phyloP scores from a whole-genome alignment of 2,329 filamentous ascomycete genomes.

The Myriosclerotinia scirpicola region DNA sequence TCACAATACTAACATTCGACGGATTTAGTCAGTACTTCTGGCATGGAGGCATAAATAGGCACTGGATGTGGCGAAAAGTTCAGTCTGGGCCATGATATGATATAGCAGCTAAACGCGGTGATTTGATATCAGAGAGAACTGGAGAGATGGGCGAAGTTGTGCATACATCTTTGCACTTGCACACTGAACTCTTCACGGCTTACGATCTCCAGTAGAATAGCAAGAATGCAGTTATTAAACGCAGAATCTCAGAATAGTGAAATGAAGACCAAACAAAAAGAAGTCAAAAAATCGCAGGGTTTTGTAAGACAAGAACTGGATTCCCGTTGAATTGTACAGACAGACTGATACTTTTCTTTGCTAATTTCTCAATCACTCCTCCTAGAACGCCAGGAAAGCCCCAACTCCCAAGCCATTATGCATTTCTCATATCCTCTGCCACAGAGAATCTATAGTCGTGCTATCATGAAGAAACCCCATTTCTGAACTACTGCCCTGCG shows the following conservation, averaged over 20 bases:
- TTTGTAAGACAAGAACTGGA: background rate
- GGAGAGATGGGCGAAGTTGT: background rate
- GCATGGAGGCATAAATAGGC: background rate
- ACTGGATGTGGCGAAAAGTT: background rate
- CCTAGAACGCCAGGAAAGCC: conserved; percentile 12
- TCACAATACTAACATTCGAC: background rate
- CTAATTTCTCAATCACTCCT: background rate
- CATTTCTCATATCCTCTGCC: conserved; percentile 1
- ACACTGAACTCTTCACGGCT: background rate
- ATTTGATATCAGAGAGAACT: background rate
- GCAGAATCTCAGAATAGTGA: background rate
- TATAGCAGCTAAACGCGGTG: background rate
- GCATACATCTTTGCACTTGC: conserved; percentile 4
- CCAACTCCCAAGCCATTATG: conserved; percentile 13
- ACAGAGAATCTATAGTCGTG: background rate
- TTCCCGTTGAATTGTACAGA: background rate
- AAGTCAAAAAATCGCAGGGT: no score
- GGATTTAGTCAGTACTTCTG: background rate
- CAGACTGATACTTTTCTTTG: background rate
- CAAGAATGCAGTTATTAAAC: background rate
- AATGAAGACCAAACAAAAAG: background rate
- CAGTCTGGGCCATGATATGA: background rate
- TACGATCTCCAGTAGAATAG: background rate
- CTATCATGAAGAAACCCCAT: background rate
- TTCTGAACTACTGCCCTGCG: background rate